phyloP scores from a whole-genome alignment of 805 yeast species.

The Metschnikowia kofuensis region DNA sequence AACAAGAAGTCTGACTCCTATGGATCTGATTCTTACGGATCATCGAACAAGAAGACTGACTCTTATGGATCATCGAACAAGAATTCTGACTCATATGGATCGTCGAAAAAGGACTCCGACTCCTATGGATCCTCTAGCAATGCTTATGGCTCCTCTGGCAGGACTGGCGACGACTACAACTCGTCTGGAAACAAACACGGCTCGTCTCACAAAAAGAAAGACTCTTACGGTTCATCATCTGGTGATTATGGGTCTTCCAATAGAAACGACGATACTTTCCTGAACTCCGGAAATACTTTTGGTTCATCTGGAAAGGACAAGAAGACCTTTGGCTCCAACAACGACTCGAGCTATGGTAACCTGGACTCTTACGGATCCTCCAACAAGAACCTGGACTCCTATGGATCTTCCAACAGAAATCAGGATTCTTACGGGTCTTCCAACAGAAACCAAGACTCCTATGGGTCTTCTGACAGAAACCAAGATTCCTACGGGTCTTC shows the following conservation, averaged over 20 bases:
- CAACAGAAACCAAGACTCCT: conserved; percentile 16
- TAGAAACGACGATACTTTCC: neutral
- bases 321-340: conserved; percentile 19
- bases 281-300: neutral
- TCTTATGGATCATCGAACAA: conserved; percentile 14
- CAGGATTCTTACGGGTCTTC: conserved; percentile 1
- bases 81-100: neutral
- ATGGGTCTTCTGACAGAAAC: conserved; percentile 6
- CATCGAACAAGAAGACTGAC: conserved; percentile 7
- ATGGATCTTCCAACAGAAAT: neutral
- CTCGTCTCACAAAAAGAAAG: neutral
- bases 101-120: neutral
- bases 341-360: neutral
- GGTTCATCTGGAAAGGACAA: neutral
- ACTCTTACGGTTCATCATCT: neutral
- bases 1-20: conserved; percentile 4
- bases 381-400: conserved; percentile 5
- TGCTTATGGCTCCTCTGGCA: conserved; percentile 21
- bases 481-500: conserved; percentile 24
- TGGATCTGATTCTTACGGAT: conserved; percentile 21
- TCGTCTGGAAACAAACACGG: neutral
- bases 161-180: conserved; percentile 7
- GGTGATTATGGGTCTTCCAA: neutral
- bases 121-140: conserved; percentile 4
- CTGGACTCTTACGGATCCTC: conserved; percentile 9